Percentiles rank a stretch among this genome's conserved stretches.
Evolutionary conservation across 1,139 yeast genomes (phyloP).

Genomic region (Magnusiomyces suaveolens): DNA sequence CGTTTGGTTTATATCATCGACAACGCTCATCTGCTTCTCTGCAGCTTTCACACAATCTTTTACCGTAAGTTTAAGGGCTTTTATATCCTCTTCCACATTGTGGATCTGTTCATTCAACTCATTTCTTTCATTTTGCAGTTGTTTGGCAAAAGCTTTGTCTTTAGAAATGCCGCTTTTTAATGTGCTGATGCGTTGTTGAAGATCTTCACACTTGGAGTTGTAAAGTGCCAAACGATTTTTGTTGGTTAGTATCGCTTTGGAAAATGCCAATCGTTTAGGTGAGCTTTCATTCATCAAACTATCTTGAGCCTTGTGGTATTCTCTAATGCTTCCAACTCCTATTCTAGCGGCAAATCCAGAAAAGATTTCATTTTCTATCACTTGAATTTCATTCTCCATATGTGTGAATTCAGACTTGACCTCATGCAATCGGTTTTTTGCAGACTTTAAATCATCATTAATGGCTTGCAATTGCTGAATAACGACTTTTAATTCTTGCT

Average conservation of each 20-base stretch:
- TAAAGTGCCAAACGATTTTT: constrained; percentile 59
- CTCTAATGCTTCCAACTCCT: constrained; percentile 47
- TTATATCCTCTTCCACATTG: constrained; percentile 23
- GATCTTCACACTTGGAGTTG: constrained; percentile 44
- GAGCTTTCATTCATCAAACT: constrained; percentile 49
- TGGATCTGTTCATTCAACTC: constrained; percentile 16
- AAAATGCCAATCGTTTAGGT: constrained; percentile 53
- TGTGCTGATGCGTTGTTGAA: constrained; percentile 37
- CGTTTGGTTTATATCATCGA: constrained; percentile 7
- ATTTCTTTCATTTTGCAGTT: constrained; percentile 29
- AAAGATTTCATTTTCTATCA: constrained; percentile 36
- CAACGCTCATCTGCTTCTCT: not conserved
- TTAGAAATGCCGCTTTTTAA: constrained; percentile 33
- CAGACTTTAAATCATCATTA: constrained; percentile 15
- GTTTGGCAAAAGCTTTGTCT: constrained; percentile 32
- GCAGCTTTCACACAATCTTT: not conserved
- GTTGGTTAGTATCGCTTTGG: constrained; percentile 52
- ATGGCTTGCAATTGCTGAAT: constrained; percentile 21
- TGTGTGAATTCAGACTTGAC: constrained; percentile 27
- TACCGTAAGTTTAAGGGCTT: constrained; percentile 1
- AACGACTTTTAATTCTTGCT: constrained; percentile 49
- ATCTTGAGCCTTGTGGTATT: constrained; percentile 57
- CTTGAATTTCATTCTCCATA: constrained; percentile 23
- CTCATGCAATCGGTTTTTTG: constrained; percentile 19
- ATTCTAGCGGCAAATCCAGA: constrained; percentile 45